A percentile compares a stretch with the other conserved stretches of the same genome.
phyloP scores from a whole-genome alignment of 2,329 filamentous ascomycete genomes.

The Scedosporium minutisporum region DNA sequence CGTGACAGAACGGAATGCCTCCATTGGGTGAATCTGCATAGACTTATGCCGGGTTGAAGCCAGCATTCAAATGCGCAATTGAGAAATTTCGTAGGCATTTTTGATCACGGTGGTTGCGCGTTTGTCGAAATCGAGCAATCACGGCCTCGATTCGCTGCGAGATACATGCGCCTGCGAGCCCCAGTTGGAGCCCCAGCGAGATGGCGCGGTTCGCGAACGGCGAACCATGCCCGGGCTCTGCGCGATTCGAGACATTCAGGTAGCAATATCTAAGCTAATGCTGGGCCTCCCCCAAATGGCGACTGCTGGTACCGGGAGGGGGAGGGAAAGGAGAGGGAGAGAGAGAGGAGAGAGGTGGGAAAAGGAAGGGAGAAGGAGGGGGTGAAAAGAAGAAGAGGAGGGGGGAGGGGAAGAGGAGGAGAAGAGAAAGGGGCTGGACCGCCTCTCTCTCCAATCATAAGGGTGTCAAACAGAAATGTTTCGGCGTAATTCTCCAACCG shows the following conservation, averaged over 20 bases:
- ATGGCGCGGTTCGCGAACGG: neutral
- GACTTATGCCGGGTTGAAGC: neutral
- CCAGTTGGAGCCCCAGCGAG: too few species aligned
- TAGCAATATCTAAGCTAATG: neutral
- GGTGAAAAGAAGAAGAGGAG: too few species aligned
- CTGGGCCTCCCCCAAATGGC: neutral
- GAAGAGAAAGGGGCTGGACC: too few species aligned
- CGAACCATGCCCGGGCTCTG: neutral
- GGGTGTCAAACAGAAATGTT: too few species aligned
- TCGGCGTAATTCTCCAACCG: too few species aligned
- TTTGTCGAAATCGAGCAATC: neutral
- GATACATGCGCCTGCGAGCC: too few species aligned
- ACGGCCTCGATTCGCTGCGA: too few species aligned
- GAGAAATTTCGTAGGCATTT: too few species aligned
- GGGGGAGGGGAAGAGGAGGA: too few species aligned
- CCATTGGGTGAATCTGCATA: neutral
- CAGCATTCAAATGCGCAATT: neutral
- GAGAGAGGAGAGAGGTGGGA: too few species aligned
- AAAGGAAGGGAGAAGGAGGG: too few species aligned
- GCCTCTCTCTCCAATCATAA: too few species aligned
- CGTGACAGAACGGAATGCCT: neutral
- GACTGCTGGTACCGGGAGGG: neutral
- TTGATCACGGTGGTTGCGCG: neutral
- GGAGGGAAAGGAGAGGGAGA: neutral
- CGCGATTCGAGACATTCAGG: neutral